A percentile compares a stretch with the other conserved stretches of the same genome.
phyloP scores from a whole-genome alignment of 768 basidiomycete species.

The Mycena venus region DNA sequence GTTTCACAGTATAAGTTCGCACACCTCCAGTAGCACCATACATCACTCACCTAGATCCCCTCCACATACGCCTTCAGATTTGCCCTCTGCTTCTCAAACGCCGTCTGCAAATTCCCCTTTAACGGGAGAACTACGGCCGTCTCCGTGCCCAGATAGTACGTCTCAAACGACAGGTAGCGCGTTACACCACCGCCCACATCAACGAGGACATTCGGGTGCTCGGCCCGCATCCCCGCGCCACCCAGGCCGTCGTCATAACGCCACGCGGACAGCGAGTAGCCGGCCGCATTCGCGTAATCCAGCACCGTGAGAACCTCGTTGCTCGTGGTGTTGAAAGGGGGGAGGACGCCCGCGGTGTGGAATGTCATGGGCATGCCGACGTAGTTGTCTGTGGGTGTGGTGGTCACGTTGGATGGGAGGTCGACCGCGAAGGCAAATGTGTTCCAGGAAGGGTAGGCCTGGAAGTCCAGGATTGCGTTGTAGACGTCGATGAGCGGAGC shows the following conservation, averaged over 20 bases:
- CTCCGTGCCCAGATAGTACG: conserved; percentile 13
- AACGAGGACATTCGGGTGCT: conserved; percentile 22
- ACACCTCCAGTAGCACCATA: background rate
- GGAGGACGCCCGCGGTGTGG: conserved; percentile 17
- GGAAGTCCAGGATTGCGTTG: conserved; percentile 19
- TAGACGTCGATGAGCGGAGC: conserved; percentile 15
- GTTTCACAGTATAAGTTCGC: background rate
- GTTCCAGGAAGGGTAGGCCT: conserved; percentile 18
- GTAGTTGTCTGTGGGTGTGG: conserved; percentile 11
- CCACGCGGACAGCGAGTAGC: conserved; percentile 18
- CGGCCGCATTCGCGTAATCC: conserved; percentile 1
- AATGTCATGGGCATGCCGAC: conserved; percentile 19
- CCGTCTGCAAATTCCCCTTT: conserved; percentile 20
- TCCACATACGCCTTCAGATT: conserved; percentile 22
- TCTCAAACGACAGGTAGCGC: conserved; percentile 22
- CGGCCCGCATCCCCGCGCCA: conserved; percentile 15
- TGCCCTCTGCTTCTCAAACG: conserved; percentile 16
- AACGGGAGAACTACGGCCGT: conserved; percentile 10
- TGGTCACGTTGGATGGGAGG: conserved; percentile 18
- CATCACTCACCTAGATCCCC: conserved; percentile 4
- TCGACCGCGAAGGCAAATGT: conserved; percentile 17
- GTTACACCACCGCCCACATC: conserved; percentile 11
- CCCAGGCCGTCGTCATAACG: conserved; percentile 19
- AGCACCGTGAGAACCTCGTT: conserved; percentile 16
- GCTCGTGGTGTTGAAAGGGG: conserved; percentile 14